Conservation (phyloP, 768 basidiomycete genomes). For the Pulveroboletus ravenelii region DNA sequence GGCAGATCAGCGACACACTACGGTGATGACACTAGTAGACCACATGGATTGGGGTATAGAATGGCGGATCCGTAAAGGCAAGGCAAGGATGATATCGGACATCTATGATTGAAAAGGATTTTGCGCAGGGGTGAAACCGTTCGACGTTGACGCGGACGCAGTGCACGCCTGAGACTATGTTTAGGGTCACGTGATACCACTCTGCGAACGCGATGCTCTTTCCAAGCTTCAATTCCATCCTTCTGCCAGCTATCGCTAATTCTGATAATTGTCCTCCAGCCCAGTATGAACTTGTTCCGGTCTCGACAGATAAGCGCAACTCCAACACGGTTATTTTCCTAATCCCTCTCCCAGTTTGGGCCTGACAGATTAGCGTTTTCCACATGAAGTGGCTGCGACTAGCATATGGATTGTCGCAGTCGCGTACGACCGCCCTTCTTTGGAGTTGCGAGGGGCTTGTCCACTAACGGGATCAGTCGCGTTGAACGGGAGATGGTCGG, state of each 20-base stretch:
- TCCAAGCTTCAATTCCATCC: not conserved
- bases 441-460: not conserved
- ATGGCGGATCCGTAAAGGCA: too few relatives aligned
- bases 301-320: not conserved
- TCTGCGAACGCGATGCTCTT: too few relatives aligned
- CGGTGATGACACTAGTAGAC: too few relatives aligned
- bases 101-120: too few relatives aligned
- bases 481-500: not conserved
- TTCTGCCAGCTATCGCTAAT: not conserved
- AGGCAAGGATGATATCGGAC: too few relatives aligned
- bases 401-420: not conserved
- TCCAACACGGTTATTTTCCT: not conserved
- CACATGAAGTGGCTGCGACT: conserved; percentile 6
- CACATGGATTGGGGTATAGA: too few relatives aligned
- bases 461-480: not conserved
- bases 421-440: not conserved
- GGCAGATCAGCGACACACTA: too few relatives aligned
- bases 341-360: not conserved
- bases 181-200: too few relatives aligned
- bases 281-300: not conserved
- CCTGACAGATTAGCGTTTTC: conserved; percentile 9
- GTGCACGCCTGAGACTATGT: too few relatives aligned
- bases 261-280: not conserved
- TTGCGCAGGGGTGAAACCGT: too few relatives aligned
- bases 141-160: too few relatives aligned